Evolutionary conservation across 208 protist genomes (phyloP).

Genomic region (Crithidia thermophila): DNA sequence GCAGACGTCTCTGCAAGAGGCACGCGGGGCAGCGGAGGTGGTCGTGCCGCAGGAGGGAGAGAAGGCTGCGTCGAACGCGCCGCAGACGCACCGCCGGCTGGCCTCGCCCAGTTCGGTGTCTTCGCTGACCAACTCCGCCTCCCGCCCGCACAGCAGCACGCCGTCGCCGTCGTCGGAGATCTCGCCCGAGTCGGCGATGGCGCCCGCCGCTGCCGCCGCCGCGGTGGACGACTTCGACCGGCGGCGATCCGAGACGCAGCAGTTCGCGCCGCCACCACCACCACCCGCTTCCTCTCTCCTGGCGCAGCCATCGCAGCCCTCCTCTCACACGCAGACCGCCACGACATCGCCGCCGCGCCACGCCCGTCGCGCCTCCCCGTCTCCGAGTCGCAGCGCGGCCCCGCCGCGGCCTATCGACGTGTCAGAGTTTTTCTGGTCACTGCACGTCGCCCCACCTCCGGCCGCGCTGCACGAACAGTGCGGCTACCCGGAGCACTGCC

Average conservation of each 20-base stretch:
- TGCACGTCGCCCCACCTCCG: slow-evolving; percentile 33
- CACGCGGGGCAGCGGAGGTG: slow-evolving; percentile 4
- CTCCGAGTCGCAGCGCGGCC: background rate
- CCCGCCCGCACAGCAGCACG: background rate
- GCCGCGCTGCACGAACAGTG: slow-evolving; percentile 19
- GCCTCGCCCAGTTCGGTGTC: slow-evolving; percentile 6
- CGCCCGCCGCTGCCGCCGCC: too few species aligned
- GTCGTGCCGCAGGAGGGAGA: background rate
- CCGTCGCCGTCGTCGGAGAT: too few species aligned
- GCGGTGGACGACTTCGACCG: background rate
- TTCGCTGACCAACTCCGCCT: slow-evolving; percentile 8
- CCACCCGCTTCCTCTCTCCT: background rate
- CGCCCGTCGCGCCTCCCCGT: background rate
- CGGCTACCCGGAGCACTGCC: slow-evolving; percentile 21
- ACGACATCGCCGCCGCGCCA: background rate
- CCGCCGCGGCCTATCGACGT: slow-evolving; percentile 8
- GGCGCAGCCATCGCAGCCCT: background rate
- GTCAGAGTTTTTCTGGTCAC: slow-evolving; percentile 40
- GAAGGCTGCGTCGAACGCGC: background rate
- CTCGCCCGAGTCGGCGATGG: too few species aligned
- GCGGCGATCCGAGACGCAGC: background rate
- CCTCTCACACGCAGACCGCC: background rate
- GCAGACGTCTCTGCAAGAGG: slow-evolving; percentile 13
- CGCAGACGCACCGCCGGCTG: background rate
- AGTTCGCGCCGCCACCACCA: background rate